Percentiles rank a stretch among this genome's conserved stretches.
phyloP scores from a whole-genome alignment of 2,329 filamentous ascomycete species.

The Alternaria incomplexa region DNA sequence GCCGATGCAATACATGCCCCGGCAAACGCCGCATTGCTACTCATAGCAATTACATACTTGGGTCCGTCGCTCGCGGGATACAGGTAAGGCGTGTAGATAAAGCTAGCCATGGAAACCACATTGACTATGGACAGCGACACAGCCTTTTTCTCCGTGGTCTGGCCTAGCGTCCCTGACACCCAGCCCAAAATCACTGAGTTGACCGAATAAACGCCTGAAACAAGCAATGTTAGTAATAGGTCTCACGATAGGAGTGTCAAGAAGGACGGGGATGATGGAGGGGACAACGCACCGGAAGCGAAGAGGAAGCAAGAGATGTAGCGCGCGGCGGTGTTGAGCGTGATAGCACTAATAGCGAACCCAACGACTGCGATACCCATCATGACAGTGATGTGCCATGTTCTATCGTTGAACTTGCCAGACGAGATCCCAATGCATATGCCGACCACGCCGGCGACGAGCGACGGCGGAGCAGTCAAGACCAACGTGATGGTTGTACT shows the following conservation, averaged over 20 bases:
- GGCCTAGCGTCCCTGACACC: conserved; percentile 47
- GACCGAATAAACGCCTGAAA: conserved; percentile 37
- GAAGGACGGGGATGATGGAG: no score
- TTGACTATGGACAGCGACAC: conserved; percentile 50
- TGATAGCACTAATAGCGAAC: conserved; percentile 35
- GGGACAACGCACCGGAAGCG: not conserved
- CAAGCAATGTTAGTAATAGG: not conserved
- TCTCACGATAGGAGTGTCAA: not conserved
- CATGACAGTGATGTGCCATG: conserved; percentile 39
- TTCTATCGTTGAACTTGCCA: conserved; percentile 37
- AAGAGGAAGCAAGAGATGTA: conserved; percentile 10
- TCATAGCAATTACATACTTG: conserved; percentile 26
- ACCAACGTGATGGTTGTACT: conserved; percentile 37
- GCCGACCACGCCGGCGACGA: conserved; percentile 33
- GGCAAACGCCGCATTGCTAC: conserved; percentile 27
- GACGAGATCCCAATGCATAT: conserved; percentile 33
- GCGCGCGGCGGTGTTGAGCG: conserved; percentile 3
- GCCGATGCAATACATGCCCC: conserved; percentile 17
- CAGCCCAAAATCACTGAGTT: conserved; percentile 48
- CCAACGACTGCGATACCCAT: conserved; percentile 38
- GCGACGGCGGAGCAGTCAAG: conserved; percentile 39
- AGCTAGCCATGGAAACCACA: conserved; percentile 47
- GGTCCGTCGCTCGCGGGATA: conserved; percentile 29
- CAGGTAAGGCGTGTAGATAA: conserved; percentile 44
- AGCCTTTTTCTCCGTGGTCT: conserved; percentile 52